phyloP scores from a whole-genome alignment of 192 early-diverging fungal species.

The Mortierella antarctica region DNA sequence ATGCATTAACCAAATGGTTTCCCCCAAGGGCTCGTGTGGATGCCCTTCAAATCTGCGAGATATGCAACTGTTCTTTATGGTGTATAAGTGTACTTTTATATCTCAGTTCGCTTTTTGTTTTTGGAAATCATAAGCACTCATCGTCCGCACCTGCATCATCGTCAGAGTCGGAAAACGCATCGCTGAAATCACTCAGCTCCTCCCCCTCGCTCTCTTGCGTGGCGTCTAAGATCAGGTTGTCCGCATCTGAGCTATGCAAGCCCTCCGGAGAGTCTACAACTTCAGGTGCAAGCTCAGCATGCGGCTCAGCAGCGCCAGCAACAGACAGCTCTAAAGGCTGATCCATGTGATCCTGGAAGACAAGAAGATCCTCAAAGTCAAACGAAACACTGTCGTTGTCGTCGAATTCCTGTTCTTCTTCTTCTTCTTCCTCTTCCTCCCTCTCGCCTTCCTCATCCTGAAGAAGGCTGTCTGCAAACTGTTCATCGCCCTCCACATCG shows the following conservation, averaged over 20 bases:
- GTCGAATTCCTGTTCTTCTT: conserved; percentile 1
- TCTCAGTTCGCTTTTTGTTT: too few species aligned
- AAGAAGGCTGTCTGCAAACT: conserved; percentile 35
- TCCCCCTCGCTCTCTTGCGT: background rate
- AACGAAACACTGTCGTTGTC: background rate
- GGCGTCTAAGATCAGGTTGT: too few species aligned
- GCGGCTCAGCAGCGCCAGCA: background rate
- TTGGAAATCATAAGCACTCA: too few species aligned
- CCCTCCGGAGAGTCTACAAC: background rate
- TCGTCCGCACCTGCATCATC: too few species aligned
- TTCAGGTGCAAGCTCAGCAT: background rate
- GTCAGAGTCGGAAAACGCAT: too few species aligned
- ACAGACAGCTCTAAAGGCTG: background rate
- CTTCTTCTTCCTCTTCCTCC: conserved; percentile 16
- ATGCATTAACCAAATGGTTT: too few species aligned
- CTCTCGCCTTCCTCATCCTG: conserved; percentile 23
- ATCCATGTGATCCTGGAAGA: background rate
- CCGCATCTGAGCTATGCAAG: too few species aligned
- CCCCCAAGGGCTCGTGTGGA: too few species aligned
- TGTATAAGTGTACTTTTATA: too few species aligned
- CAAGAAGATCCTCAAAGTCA: background rate
- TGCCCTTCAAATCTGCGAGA: too few species aligned
- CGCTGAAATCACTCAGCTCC: background rate
- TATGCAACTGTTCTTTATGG: too few species aligned
- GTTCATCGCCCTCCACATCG: conserved; percentile 47